These are phyloP conservation scores for Styphnolobium japonicum DNA, from an alignment of 306 rosid species.

Conservation along the genomic window DNA sequence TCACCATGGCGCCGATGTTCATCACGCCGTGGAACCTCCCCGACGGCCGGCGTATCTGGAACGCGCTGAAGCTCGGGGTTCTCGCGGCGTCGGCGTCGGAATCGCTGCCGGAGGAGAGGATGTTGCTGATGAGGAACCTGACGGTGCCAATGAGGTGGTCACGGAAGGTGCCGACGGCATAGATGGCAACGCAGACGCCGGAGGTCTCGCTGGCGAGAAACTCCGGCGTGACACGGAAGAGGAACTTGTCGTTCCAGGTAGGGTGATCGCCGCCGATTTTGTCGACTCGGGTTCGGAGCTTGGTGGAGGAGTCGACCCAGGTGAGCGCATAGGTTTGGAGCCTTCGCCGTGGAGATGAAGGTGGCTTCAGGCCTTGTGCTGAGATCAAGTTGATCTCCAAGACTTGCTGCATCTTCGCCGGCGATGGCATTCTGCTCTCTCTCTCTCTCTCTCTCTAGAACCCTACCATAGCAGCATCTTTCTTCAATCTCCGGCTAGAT, in stretches of 20 bases:
- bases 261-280: conserved; percentile 67
- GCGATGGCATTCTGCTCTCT: conserved; percentile 29
- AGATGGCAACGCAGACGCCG: conserved; percentile 61
- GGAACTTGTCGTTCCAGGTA: conserved; percentile 90
- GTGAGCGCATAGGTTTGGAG: conserved; percentile 66
- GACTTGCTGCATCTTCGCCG: conserved; percentile 33
- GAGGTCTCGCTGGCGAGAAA: conserved; percentile 76
- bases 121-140: conserved; percentile 69
- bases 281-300: conserved; percentile 73
- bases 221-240: conserved; percentile 68
- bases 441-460: conserved; percentile 14
- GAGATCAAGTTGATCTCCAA: conserved; percentile 94
- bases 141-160: conserved; percentile 68
- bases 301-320: conserved; percentile 58
- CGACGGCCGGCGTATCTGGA: conserved; percentile 77
- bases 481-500: conserved; percentile 34
- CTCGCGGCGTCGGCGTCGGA: conserved; percentile 7
- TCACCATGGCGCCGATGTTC: conserved; percentile 63
- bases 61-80: conserved; percentile 63
- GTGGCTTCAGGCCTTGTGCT: conserved; percentile 69
- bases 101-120: conserved; percentile 28
- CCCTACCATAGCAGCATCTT: conserved; percentile 21
- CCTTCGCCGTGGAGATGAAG: conserved; percentile 39
- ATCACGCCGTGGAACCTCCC: conserved; percentile 83
- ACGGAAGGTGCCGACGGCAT: conserved; percentile 58